phyloP scores from a whole-genome alignment of 352 stramenopile species.

The Pythium angustatum region DNA sequence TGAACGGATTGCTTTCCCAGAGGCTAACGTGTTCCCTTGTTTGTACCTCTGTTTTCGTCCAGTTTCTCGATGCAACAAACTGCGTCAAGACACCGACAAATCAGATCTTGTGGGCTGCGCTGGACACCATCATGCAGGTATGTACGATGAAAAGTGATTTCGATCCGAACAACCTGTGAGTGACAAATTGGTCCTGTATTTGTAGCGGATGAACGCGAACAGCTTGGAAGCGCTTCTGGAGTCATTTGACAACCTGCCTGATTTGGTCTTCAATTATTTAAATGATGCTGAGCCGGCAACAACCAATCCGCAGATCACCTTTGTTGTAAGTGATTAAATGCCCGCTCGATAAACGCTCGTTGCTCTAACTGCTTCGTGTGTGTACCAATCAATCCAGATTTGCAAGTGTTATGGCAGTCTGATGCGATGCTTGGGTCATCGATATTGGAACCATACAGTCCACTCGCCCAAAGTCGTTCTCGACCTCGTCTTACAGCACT shows the following conservation, averaged over 20 bases:
- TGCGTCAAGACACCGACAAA: conserved; percentile 83
- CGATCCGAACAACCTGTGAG: too few relatives aligned
- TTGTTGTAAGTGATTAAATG: conserved; percentile 81
- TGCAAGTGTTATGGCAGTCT: conserved; percentile 80
- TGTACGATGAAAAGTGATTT: too few relatives aligned
- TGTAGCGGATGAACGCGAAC: conserved; percentile 77
- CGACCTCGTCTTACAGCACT: conserved; percentile 73
- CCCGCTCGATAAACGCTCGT: too few relatives aligned
- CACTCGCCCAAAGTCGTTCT: conserved; percentile 65
- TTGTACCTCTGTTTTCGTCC: neutral
- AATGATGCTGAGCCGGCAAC: conserved; percentile 62
- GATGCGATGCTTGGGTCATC: conserved; percentile 69
- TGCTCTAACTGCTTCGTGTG: too few relatives aligned
- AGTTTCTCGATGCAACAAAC: conserved; percentile 76
- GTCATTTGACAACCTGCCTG: conserved; percentile 86
- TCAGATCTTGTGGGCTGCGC: conserved; percentile 73
- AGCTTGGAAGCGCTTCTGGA: conserved; percentile 78
- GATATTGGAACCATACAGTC: conserved; percentile 85
- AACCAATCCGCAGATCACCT: conserved; percentile 71
- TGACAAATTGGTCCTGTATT: neutral
- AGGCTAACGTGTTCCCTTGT: too few relatives aligned
- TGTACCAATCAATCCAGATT: too few relatives aligned
- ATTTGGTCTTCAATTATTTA: conserved; percentile 84
- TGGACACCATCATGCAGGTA: conserved; percentile 87
- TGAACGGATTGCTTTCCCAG: neutral